A percentile compares a stretch with the other conserved stretches of the same genome.
These are phyloP conservation scores for Pseudozyma sp. DNA, from an alignment of 1,284 basidiomycete genomes.

Conservation along the genomic window DNA sequence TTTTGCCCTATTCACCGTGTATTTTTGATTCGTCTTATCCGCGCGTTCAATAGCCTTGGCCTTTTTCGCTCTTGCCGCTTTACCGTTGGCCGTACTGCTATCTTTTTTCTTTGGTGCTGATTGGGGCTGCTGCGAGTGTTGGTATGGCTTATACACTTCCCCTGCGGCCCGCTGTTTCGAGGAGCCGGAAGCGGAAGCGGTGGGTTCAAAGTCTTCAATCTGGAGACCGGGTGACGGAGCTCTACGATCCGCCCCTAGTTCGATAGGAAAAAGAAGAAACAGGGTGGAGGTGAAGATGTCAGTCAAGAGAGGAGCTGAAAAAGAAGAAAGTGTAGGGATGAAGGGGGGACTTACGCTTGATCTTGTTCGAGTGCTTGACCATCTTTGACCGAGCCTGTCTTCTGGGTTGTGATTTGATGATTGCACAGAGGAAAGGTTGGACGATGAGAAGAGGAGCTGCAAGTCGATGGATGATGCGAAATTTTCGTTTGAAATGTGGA, in stretches of 20 bases:
- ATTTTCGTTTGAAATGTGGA: too few relatives aligned
- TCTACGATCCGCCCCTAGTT: constrained; percentile 32
- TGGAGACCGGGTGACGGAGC: constrained; percentile 34
- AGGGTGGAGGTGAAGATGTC: not conserved
- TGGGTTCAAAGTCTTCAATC: constrained; percentile 28
- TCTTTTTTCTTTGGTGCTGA: constrained; percentile 10
- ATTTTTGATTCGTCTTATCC: constrained; percentile 47
- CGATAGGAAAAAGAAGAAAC: not conserved
- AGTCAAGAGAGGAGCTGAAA: not conserved
- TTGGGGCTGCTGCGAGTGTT: constrained; percentile 25
- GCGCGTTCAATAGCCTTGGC: constrained; percentile 45
- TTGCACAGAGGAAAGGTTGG: not conserved
- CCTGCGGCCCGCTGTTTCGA: not conserved
- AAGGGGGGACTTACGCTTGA: constrained; percentile 19
- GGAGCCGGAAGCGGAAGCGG: constrained; percentile 1
- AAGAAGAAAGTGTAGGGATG: not conserved
- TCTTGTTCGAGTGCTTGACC: constrained; percentile 44
- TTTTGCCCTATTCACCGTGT: constrained; percentile 26
- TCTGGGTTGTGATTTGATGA: not conserved
- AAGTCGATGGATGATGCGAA: too few relatives aligned
- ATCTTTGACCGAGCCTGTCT: constrained; percentile 5
- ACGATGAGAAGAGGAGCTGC: not conserved
- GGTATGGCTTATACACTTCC: constrained; percentile 33
- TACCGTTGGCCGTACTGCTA: constrained; percentile 4
- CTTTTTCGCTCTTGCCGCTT: constrained; percentile 37